Evolutionary conservation across 805 yeast species (phyloP).

Genomic region (Metschnikowia reukaufii): DNA sequence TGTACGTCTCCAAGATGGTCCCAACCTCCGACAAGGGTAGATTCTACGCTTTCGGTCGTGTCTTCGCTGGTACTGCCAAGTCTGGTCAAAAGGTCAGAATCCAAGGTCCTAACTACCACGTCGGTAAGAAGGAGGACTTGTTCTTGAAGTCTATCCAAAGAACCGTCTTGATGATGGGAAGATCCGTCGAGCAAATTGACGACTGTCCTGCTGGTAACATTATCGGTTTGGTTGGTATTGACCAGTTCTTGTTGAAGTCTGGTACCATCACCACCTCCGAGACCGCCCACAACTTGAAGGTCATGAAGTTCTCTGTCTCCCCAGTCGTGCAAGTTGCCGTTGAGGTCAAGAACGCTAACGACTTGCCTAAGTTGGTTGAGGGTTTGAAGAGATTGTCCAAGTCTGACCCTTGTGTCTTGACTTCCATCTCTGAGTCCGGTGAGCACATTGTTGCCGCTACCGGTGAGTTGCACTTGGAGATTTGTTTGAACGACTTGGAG

Average conservation of each 20-base stretch:
- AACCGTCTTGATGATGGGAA: conserved; percentile 99
- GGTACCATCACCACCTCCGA: conserved; percentile 98
- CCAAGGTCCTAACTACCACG: conserved; percentile 99
- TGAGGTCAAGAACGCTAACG: conserved; percentile 99
- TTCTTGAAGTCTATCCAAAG: conserved; percentile 98
- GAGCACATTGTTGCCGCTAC: conserved; percentile 99
- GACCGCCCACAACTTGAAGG: conserved; percentile 98
- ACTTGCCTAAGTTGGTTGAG: conserved; percentile 98
- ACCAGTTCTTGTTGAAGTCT: conserved; percentile 98
- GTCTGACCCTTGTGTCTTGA: conserved; percentile 98
- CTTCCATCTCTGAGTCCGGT: conserved; percentile 89
- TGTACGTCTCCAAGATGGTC: conserved; percentile 99
- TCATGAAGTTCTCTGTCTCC: conserved; percentile 99
- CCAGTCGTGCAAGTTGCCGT: conserved; percentile 99
- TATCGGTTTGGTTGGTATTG: conserved; percentile 99
- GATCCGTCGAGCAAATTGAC: conserved; percentile 95
- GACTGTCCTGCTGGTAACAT: conserved; percentile 99
- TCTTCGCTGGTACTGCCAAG: conserved; percentile 98
- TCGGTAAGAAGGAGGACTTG: conserved; percentile 97
- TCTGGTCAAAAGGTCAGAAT: conserved; percentile 99
- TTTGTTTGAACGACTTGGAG: conserved; percentile 93
- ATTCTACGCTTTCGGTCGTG: conserved; percentile 99
- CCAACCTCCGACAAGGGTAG: conserved; percentile 99
- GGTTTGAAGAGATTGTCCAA: conserved; percentile 99
- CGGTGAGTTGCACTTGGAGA: conserved; percentile 99